phyloP scores from a whole-genome alignment of 2,329 filamentous ascomycete species.

The Colletotrichum karsti region DNA sequence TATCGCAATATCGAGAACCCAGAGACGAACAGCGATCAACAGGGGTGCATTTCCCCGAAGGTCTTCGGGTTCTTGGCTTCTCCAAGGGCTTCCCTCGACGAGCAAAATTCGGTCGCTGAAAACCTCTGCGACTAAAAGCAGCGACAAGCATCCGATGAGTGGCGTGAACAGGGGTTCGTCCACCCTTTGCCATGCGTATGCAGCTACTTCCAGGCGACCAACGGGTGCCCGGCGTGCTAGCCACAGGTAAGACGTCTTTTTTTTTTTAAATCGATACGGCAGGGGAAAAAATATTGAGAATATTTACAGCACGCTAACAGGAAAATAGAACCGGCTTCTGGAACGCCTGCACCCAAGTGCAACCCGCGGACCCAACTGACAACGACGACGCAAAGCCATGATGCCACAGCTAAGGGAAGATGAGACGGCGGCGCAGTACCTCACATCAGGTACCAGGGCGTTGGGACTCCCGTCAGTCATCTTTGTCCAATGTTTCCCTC shows the following conservation, averaged over 20 bases:
- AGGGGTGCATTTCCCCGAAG: neutral
- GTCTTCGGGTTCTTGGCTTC: neutral
- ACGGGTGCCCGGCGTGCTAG: slow-evolving; percentile 9
- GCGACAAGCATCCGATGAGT: neutral
- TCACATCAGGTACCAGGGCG: neutral
- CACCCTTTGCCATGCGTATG: neutral
- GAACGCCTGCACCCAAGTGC: neutral
- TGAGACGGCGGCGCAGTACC: slow-evolving; percentile 20
- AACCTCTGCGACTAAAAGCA: neutral
- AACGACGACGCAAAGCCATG: slow-evolving; percentile 1
- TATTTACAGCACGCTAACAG: neutral
- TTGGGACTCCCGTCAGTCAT: neutral
- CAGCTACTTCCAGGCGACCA: neutral
- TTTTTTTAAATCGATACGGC: neutral
- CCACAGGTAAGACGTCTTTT: neutral
- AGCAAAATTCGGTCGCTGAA: neutral
- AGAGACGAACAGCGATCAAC: neutral
- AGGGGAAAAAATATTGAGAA: neutral
- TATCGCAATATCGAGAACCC: neutral
- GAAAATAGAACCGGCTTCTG: neutral
- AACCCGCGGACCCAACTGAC: slow-evolving; percentile 7
- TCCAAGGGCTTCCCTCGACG: slow-evolving; percentile 3
- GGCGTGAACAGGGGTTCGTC: slow-evolving; percentile 8
- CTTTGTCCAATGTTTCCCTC: slow-evolving; percentile 6
- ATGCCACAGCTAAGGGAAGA: slow-evolving; percentile 9